Conservation (phyloP, 2,329 filamentous ascomycete species). For the Macroventuria anomochaeta region DNA sequence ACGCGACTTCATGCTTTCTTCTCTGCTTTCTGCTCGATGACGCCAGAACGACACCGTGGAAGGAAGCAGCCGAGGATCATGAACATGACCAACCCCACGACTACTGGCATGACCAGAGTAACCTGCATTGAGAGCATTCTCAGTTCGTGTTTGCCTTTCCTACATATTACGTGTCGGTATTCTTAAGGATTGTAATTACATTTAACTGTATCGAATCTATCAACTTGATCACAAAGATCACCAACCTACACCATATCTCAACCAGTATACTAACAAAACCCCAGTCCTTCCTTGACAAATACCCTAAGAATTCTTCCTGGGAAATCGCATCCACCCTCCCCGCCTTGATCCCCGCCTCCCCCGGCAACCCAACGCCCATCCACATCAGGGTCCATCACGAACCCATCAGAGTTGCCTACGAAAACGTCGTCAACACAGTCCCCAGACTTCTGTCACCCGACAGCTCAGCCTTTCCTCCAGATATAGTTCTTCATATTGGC, state of each 20-base stretch:
- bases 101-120: too few species aligned
- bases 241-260: background rate
- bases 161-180: too few species aligned
- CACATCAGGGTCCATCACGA: slow-evolving; percentile 44
- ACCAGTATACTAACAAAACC: slow-evolving; percentile 13
- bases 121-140: too few species aligned
- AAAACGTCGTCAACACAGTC: slow-evolving; percentile 32
- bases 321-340: slow-evolving; percentile 47
- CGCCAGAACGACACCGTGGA: background rate
- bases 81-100: too few species aligned
- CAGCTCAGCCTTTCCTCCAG: slow-evolving; percentile 26
- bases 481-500: slow-evolving; percentile 49
- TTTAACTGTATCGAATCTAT: too few species aligned
- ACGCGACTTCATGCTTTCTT: background rate
- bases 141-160: too few species aligned
- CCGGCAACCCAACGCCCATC: slow-evolving; percentile 39
- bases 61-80: background rate
- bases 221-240: too few species aligned
- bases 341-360: slow-evolving; percentile 37
- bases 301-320: slow-evolving; percentile 47
- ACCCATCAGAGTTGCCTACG: slow-evolving; percentile 47
- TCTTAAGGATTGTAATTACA: too few species aligned
- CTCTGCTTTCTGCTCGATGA: background rate
- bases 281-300: slow-evolving; percentile 43
- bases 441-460: slow-evolving; percentile 38